These are phyloP conservation scores for Pleurotus citrinopileatus DNA, from an alignment of 768 basidiomycete genomes.

Conservation along the genomic window DNA sequence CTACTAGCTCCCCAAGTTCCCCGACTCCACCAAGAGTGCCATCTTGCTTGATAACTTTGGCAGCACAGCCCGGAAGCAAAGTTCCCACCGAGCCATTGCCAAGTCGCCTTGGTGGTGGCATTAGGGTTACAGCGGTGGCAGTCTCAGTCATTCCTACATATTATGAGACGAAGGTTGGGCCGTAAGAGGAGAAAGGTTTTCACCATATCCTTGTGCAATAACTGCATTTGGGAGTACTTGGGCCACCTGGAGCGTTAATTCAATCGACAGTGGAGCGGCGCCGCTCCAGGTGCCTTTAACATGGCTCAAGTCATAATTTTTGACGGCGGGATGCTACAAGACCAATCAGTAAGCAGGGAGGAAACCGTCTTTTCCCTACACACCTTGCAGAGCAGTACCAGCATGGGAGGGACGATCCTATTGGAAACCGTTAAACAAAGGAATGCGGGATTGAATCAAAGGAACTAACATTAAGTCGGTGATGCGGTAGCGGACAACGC, in stretches of 20 bases:
- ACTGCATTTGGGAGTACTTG: slow-evolving; percentile 36
- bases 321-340: slow-evolving; percentile 29
- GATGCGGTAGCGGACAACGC: slow-evolving; percentile 37
- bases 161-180: background rate
- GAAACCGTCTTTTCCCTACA: slow-evolving; percentile 9
- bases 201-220: slow-evolving; percentile 39
- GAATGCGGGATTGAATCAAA: slow-evolving; percentile 19
- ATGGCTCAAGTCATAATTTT: slow-evolving; percentile 32
- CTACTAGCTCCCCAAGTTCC: slow-evolving; percentile 18
- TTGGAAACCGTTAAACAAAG: background rate
- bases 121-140: slow-evolving; percentile 35
- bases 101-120: slow-evolving; percentile 39
- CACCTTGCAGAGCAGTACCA: slow-evolving; percentile 33
- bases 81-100: slow-evolving; percentile 32
- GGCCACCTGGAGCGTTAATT: slow-evolving; percentile 29
- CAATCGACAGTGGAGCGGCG: slow-evolving; percentile 39
- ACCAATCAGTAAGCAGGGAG: background rate
- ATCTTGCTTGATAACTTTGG: slow-evolving; percentile 16
- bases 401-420: slow-evolving; percentile 33
- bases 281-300: slow-evolving; percentile 33
- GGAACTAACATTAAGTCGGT: slow-evolving; percentile 26
- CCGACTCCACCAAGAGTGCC: slow-evolving; percentile 14
- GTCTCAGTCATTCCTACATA: slow-evolving; percentile 31
- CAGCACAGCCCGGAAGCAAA: slow-evolving; percentile 16
- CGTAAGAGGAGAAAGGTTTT: slow-evolving; percentile 15